A percentile compares a stretch with the other conserved stretches of the same genome.
Conservation (phyloP, 2,329 filamentous ascomycete genomes). For the Exophiala lecanii-corni region DNA sequence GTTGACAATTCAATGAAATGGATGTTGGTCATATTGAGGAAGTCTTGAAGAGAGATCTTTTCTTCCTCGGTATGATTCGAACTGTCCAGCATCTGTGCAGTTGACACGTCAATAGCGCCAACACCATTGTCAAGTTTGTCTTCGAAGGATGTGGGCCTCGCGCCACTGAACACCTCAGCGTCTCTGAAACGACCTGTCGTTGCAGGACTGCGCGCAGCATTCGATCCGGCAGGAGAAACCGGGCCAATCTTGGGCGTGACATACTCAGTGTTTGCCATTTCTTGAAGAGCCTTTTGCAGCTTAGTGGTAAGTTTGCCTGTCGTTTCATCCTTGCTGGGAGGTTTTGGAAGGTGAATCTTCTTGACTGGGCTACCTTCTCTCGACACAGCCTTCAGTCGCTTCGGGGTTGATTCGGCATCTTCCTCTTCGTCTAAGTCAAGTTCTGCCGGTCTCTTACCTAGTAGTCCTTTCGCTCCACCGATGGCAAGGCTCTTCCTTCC, state of each 20-base stretch:
- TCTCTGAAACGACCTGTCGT: slow-evolving; percentile 54
- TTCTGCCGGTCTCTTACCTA: slow-evolving; percentile 70
- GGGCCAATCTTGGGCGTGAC: slow-evolving; percentile 39
- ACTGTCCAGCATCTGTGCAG: slow-evolving; percentile 16
- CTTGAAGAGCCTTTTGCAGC: slow-evolving; percentile 41
- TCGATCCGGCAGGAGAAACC: slow-evolving; percentile 47
- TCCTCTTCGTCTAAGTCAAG: slow-evolving; percentile 61
- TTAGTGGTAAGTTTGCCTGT: slow-evolving; percentile 50
- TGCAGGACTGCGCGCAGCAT: slow-evolving; percentile 52
- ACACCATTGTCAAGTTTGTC: slow-evolving; percentile 29
- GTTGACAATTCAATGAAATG: slow-evolving; percentile 99
- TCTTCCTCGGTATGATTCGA: slow-evolving; percentile 35
- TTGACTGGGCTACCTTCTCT: slow-evolving; percentile 73
- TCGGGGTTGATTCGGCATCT: slow-evolving; percentile 52
- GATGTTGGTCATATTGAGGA: slow-evolving; percentile 91
- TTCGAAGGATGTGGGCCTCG: slow-evolving; percentile 27
- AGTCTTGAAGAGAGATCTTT: slow-evolving; percentile 82
- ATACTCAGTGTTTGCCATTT: slow-evolving; percentile 27
- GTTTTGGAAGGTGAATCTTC: slow-evolving; percentile 64
- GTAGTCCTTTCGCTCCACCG: slow-evolving; percentile 66
- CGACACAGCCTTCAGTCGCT: slow-evolving; percentile 59
- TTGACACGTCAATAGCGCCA: slow-evolving; percentile 26
- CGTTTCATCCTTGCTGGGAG: slow-evolving; percentile 62
- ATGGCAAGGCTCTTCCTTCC: slow-evolving; percentile 73
- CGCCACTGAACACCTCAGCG: slow-evolving; percentile 27